A percentile compares a stretch with the other conserved stretches of the same genome.
Evolutionary conservation across 768 basidiomycete genomes (phyloP).

Genomic region (Lepiota venenata): DNA sequence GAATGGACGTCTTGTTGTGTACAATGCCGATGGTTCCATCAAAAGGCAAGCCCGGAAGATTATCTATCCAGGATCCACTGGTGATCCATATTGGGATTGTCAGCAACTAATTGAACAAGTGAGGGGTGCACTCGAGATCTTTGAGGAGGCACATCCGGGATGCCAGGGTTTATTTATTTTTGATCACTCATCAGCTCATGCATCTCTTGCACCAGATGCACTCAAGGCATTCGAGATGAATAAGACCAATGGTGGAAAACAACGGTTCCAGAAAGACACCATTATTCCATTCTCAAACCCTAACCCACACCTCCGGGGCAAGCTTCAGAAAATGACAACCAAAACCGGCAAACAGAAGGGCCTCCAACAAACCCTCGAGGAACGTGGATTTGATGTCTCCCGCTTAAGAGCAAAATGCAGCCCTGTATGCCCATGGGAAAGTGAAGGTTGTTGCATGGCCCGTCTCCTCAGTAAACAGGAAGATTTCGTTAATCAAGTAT

Average conservation of each 20-base stretch:
- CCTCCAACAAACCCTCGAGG: constrained; percentile 28
- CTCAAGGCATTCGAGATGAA: constrained; percentile 43
- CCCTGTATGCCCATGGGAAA: constrained; percentile 7
- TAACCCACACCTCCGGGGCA: constrained; percentile 18
- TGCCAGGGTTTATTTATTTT: constrained; percentile 32
- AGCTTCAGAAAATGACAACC: constrained; percentile 32
- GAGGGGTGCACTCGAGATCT: constrained; percentile 28
- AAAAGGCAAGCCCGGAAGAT: constrained; percentile 28
- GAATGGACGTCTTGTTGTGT: constrained; percentile 26
- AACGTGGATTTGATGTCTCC: constrained; percentile 35
- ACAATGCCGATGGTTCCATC: constrained; percentile 21
- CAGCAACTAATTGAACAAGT: constrained; percentile 31
- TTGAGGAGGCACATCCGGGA: constrained; percentile 31
- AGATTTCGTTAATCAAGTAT: constrained; percentile 32
- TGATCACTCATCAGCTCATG: constrained; percentile 42
- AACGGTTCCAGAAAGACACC: constrained; percentile 29
- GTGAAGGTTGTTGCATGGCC: constrained; percentile 27
- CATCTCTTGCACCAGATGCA: constrained; percentile 30
- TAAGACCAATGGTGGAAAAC: constrained; percentile 35
- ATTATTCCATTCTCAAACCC: constrained; percentile 37
- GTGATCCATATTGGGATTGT: constrained; percentile 37
- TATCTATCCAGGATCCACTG: constrained; percentile 32
- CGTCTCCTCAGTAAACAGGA: constrained; percentile 32
- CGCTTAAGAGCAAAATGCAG: constrained; percentile 11
- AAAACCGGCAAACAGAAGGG: constrained; percentile 31